Evolutionary conservation across 805 yeast species (phyloP).

Genomic region (Myxozyma monticola): DNA sequence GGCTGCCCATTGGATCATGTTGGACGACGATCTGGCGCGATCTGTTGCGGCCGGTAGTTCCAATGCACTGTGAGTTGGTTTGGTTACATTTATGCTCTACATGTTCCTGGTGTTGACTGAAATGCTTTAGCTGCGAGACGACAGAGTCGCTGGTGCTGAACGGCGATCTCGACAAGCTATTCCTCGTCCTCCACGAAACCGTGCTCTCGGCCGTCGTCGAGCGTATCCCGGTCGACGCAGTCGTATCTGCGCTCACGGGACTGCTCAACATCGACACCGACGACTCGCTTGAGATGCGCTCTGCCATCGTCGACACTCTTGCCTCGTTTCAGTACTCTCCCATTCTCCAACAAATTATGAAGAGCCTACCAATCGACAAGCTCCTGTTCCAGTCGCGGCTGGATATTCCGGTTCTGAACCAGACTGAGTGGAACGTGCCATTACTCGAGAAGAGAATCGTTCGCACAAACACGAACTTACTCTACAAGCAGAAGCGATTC

Average conservation of each 20-base stretch:
- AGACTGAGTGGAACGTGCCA: slow-evolving; percentile 17
- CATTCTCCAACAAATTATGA: slow-evolving; percentile 24
- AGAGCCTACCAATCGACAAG: slow-evolving; percentile 30
- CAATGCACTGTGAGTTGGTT: no score
- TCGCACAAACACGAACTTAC: slow-evolving; percentile 49
- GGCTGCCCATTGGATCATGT: no score
- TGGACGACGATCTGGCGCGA: no score
- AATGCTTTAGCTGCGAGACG: no score
- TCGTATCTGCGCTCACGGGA: slow-evolving; percentile 2
- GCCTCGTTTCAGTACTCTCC: slow-evolving; percentile 11
- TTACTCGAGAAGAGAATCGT: slow-evolving; percentile 42
- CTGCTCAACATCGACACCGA: slow-evolving; percentile 1
- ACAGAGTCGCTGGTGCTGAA: no score
- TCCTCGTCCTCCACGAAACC: slow-evolving; percentile 15
- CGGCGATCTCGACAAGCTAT: slow-evolving; percentile 5
- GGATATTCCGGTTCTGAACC: slow-evolving; percentile 30
- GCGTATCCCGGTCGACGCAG: slow-evolving; percentile 3
- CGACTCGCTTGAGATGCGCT: slow-evolving; percentile 3
- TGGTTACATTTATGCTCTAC: no score
- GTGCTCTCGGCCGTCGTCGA: slow-evolving; percentile 10
- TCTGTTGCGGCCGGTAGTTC: no score
- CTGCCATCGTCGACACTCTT: slow-evolving; percentile 16
- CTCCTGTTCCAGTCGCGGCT: slow-evolving; percentile 32
- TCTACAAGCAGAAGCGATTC: slow-evolving; percentile 53
- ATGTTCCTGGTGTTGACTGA: no score